Base-by-base conservation (phyloP, 805 yeast species). In the Candida parachauliodes region DNA sequence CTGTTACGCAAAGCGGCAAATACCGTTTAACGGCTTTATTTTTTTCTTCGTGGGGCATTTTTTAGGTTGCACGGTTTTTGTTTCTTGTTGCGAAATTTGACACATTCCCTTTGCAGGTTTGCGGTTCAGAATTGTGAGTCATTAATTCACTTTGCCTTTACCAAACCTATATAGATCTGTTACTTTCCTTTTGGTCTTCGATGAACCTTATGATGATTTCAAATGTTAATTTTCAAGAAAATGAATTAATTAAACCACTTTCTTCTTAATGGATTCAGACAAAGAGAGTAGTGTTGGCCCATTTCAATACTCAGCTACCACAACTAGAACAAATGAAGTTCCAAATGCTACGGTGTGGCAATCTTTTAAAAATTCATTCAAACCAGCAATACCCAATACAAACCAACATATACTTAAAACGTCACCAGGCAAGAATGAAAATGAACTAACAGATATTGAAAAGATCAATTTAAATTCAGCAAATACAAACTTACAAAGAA, bases 401-500 rank as follows among this genome's bases (percentile, higher is more conserved):
- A n/a, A n/a, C n/a, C 49, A 49, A 23, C 46, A 54, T 10, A 37
- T 48, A 28, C 32, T 32, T 3, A 32, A 12, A 23, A 51, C 58
- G 7, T 32, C 43, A 22, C n/a, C n/a, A n/a, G 34, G 40, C n/a
- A 34, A 25, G 19, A 25, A 32, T 29, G 18, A 28, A 12, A 43
- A 36, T 15, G 50, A 50, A 28, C 45, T 59, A 33, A 50, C 53
- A 19, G 57, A 54, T 15, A 47, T 62, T 32, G 62, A 62, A 39
- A 52, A 41, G 40, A 60, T 60, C 33, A 60, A 60, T 28, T 33
- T 55, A 3, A 50, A 44, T 17, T 28, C 74, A 2, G 79, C 83
- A 18, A 65, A 67, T 41, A 65, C 85, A 4, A 88, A 85, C 2
- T 63, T 83, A 43, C 63, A 74, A 32, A 70, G 76, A 46, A 64